Percentiles rank a stretch among this genome's conserved stretches.
These are phyloP conservation scores for Beauveria medogensis DNA, from an alignment of 2,329 filamentous ascomycete species.

Conservation along the genomic window DNA sequence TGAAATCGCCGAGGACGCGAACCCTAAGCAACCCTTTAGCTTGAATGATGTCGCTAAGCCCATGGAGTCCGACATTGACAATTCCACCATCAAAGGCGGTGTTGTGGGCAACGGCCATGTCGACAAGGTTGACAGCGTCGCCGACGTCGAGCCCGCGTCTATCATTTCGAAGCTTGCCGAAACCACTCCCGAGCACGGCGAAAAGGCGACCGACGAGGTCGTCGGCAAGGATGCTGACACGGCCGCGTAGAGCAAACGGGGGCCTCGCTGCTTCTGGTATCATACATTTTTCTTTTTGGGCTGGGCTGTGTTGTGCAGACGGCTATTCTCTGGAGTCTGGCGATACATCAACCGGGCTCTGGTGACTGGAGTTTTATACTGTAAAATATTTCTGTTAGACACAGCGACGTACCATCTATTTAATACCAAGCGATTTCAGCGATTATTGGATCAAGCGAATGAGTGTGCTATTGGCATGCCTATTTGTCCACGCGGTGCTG, in stretches of 20 bases:
- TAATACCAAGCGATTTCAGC: constrained; percentile 6
- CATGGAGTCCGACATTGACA: not conserved
- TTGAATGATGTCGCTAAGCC: not conserved
- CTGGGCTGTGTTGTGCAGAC: constrained; percentile 4
- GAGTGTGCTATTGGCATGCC: not conserved
- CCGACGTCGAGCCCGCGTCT: not conserved
- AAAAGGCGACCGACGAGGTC: not conserved
- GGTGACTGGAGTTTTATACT: constrained; percentile 2
- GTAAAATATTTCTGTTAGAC: not conserved
- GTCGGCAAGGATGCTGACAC: not conserved
- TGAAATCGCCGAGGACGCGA: constrained; percentile 9
- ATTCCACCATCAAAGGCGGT: not conserved
- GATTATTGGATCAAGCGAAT: not conserved
- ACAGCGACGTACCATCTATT: constrained; percentile 2
- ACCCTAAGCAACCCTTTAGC: not conserved
- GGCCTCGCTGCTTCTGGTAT: not conserved
- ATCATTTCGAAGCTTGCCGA: not conserved
- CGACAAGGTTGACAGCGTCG: not conserved
- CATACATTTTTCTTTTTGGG: constrained; percentile 1
- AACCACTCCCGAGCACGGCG: not conserved
- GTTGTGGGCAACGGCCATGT: not conserved
- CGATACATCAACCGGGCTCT: not conserved
- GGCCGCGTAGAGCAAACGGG: not conserved
- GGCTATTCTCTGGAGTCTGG: constrained; percentile 6
- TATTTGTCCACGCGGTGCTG: too few relatives aligned